These are phyloP conservation scores for Sporothrix mexicana DNA, from an alignment of 2,329 filamentous ascomycete species.

Conservation along the genomic window DNA sequence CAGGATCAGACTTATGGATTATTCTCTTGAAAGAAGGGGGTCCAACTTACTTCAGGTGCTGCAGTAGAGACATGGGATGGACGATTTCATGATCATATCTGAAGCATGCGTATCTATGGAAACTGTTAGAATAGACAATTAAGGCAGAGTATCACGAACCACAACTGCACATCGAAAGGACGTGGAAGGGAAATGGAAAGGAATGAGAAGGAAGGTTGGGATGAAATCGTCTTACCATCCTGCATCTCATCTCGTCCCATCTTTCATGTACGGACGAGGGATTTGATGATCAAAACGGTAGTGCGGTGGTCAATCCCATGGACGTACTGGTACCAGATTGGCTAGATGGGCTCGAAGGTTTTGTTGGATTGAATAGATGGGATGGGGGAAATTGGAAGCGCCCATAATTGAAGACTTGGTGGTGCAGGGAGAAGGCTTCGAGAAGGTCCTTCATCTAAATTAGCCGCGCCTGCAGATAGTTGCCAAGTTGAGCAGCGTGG, in stretches of 20 bases:
- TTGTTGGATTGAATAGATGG: not conserved
- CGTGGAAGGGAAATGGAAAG: not conserved
- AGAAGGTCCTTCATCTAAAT: constrained; percentile 37
- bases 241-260: constrained; percentile 1
- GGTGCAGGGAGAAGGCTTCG: constrained; percentile 31
- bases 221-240: not conserved
- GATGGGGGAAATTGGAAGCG: constrained; percentile 11
- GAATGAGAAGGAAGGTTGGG: not conserved
- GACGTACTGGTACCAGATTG: not conserved
- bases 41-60: not conserved
- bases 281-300: not conserved
- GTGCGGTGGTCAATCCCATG: not conserved
- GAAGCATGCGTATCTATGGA: not conserved
- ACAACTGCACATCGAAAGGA: not conserved
- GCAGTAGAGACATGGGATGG: not conserved
- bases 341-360: too few relatives aligned
- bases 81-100: not conserved
- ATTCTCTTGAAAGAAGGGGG: not conserved
- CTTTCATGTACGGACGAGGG: not conserved
- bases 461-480: constrained; percentile 28
- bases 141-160: constrained; percentile 25
- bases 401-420: not conserved
- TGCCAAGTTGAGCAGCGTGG: not conserved
- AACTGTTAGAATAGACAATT: not conserved
- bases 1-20: not conserved